phyloP scores from a whole-genome alignment of 139 green algal genomes.

The Yamagishiella unicocca region DNA sequence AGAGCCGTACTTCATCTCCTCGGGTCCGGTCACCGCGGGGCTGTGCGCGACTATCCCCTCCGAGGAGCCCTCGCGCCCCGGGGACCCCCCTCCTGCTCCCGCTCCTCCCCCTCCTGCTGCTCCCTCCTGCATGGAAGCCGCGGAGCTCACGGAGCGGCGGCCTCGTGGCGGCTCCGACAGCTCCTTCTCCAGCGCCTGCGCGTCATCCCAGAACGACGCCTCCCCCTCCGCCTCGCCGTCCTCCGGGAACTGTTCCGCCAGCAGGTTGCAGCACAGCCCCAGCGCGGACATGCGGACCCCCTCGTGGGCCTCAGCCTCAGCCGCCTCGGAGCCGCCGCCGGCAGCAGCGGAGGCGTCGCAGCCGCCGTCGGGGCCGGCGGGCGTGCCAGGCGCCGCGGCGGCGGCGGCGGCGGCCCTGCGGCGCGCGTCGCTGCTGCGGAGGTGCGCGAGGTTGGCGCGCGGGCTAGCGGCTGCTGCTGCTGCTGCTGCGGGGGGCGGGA shows the following conservation, averaged over 20 bases:
- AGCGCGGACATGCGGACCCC: background rate
- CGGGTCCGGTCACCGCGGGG: conserved; percentile 13
- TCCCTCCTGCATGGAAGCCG: background rate
- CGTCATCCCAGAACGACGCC: conserved; percentile 45
- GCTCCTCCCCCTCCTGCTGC: background rate
- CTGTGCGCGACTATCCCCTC: background rate
- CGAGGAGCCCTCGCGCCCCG: background rate
- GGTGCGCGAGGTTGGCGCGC: background rate
- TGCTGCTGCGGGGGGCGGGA: background rate
- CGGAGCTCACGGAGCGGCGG: background rate
- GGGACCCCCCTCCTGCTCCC: background rate
- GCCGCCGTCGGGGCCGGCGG: background rate
- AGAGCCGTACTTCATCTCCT: conserved; percentile 27
- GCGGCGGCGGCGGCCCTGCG: background rate
- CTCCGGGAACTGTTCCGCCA: background rate
- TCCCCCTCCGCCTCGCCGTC: background rate
- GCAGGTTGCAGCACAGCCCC: conserved; percentile 34
- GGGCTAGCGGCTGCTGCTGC: background rate
- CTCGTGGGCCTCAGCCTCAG: conserved; percentile 38
- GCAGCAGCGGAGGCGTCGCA: background rate
- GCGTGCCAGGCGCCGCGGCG: background rate
- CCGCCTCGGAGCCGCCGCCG: background rate
- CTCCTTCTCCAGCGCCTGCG: conserved; percentile 26
- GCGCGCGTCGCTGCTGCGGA: background rate
- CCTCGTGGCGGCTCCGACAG: conserved; percentile 36